Evolutionary conservation across 2,329 filamentous ascomycete genomes (phyloP), one percentile per base, ranked within the genome.

Genomic region (Bipolaris gigantea): DNA sequence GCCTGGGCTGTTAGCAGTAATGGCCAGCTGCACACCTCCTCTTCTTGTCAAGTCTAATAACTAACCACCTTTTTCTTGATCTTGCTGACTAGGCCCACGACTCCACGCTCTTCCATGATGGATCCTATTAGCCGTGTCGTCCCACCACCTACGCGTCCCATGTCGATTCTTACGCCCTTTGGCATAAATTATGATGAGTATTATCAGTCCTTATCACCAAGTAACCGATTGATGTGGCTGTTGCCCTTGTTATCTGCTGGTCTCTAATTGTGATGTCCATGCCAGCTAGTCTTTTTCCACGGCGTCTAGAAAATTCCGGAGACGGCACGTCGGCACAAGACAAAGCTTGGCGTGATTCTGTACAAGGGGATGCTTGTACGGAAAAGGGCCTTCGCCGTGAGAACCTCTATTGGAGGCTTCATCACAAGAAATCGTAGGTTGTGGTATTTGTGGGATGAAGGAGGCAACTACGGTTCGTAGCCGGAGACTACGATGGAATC

Each of bases 271-370:
- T 77, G 13, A 69, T 83, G 2, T 76, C 75, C 2, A 62, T 77
- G 5, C 49, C 59, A 34, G 66, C 66, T 11, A 67, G 67, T 9
- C 58, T 86, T 54, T 54, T 78, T 80, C 0, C 76, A 80, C 13
- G 83, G 83, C 5, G 81, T 82, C 6, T 78, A 85, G 50, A 84
- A 79, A 53, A 80, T 86, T 2, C 64, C 85, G 49, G 83, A 83
- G 0, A 85, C 81, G 2, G 76, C 74, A 63, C 62, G 80, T 15
- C 76, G 78, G 10, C 79, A 79, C 50, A 81, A 79, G 2, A 79
- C 79, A 27, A 61, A 70, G 0, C 68, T 81, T 32, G 78, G 75
- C 53, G 78, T 80, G 62, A 72, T 75, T 2, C 77, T 76, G 52
- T 85, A 74, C 77, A 75, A 74, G 39, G 83, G 85, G 61, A 15